phyloP scores from a whole-genome alignment of 768 basidiomycete genomes.

The Kondoa malvinella region DNA sequence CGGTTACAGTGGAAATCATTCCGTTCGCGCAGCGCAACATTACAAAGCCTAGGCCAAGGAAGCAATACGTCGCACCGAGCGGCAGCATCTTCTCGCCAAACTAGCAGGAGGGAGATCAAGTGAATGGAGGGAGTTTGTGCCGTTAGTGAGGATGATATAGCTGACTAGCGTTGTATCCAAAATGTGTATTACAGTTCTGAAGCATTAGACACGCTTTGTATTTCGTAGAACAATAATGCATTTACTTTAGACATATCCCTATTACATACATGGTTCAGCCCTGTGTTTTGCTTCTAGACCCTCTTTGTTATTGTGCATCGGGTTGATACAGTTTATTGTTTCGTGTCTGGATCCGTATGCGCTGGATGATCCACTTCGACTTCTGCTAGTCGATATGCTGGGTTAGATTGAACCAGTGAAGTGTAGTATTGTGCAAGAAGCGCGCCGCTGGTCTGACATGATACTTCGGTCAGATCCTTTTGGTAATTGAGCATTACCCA shows the following conservation, averaged over 20 bases:
- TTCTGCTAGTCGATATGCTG: constrained; percentile 15
- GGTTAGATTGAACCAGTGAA: constrained; percentile 23
- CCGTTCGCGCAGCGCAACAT: not conserved
- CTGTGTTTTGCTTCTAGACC: not conserved
- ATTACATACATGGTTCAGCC: too few species aligned
- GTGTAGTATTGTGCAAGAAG: constrained; percentile 25
- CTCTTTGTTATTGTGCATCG: too few species aligned
- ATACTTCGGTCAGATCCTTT: not conserved
- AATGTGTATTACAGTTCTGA: too few species aligned
- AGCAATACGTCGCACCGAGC: not conserved
- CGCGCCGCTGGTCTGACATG: constrained; percentile 18
- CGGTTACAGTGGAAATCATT: not conserved
- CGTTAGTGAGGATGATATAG: too few species aligned
- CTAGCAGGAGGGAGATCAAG: too few species aligned
- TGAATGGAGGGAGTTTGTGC: too few species aligned
- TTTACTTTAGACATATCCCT: too few species aligned
- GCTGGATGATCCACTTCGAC: not conserved
- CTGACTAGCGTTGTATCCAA: too few species aligned
- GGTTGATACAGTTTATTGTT: too few species aligned
- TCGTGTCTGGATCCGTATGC: not conserved
- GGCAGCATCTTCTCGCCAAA: too few species aligned
- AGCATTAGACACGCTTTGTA: too few species aligned
- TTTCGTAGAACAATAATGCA: too few species aligned
- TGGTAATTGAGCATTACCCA: constrained; percentile 31
- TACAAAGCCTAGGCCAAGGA: not conserved